Evolutionary conservation across 768 basidiomycete species (phyloP).

Genomic region (Mycena capillaripes): DNA sequence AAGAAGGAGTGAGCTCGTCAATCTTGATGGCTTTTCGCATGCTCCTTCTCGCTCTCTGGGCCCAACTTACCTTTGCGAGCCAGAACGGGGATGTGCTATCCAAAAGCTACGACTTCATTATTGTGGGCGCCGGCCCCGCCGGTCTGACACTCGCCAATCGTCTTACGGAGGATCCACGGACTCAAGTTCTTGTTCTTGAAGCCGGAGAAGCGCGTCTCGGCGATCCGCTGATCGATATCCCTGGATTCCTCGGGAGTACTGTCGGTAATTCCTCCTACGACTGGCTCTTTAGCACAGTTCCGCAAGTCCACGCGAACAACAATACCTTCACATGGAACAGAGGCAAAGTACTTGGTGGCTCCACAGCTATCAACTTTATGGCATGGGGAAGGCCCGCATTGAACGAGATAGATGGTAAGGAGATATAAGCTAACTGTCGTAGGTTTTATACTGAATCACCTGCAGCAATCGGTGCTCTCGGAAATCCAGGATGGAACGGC

Average conservation of each 20-base stretch:
- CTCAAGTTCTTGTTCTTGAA: constrained; percentile 52
- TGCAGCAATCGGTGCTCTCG: constrained; percentile 43
- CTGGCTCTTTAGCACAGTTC: constrained; percentile 40
- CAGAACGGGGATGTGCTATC: background rate
- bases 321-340: constrained; percentile 21
- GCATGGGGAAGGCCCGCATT: constrained; percentile 44
- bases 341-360: constrained; percentile 41
- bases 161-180: constrained; percentile 50
- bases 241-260: constrained; percentile 36
- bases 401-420: constrained; percentile 46
- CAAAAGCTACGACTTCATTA: constrained; percentile 13
- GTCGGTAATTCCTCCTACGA: constrained; percentile 38
- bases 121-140: constrained; percentile 37
- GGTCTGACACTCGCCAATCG: constrained; percentile 57
- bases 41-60: background rate
- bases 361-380: constrained; percentile 48
- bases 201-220: constrained; percentile 41
- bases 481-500: constrained; percentile 56
- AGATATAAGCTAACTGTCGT: too few species aligned
- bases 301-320: constrained; percentile 30
- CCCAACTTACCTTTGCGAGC: background rate
- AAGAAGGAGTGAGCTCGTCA: too few species aligned
- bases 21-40: background rate
- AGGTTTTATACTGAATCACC: background rate
- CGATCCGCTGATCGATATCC: constrained; percentile 40